These are phyloP conservation scores for Pilaira anomala DNA, from an alignment of 192 early-diverging fungal species.

Conservation along the genomic window DNA sequence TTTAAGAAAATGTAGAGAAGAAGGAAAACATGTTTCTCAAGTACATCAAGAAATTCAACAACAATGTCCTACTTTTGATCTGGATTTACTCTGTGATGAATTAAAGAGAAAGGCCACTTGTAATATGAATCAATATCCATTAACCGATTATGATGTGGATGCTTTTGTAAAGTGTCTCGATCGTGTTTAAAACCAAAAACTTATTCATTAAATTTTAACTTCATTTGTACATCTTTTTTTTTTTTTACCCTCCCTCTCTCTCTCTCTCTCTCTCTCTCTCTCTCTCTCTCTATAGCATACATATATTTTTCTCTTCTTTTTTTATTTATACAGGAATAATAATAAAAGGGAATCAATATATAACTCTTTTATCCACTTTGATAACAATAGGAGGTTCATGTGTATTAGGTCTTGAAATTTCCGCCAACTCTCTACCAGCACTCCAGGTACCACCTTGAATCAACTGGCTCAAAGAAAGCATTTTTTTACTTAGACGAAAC, in stretches of 20 bases:
- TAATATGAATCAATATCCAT: neutral
- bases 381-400: slow-evolving; percentile 91
- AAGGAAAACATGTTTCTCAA: slow-evolving; percentile 6
- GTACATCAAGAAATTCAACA: slow-evolving; percentile 17
- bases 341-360: neutral
- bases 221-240: too few relatives aligned
- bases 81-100: slow-evolving; percentile 27
- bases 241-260: neutral
- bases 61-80: slow-evolving; percentile 18
- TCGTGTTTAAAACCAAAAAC: neutral
- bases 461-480: slow-evolving; percentile 77
- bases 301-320: slow-evolving; percentile 9
- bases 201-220: too few relatives aligned
- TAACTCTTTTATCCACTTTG: slow-evolving; percentile 33
- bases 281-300: slow-evolving; percentile 3
- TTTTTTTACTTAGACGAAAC: slow-evolving; percentile 49
- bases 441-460: slow-evolving; percentile 95
- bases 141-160: slow-evolving; percentile 23
- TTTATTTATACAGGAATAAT: slow-evolving; percentile 5
- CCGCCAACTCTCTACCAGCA: slow-evolving; percentile 85
- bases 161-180: slow-evolving; percentile 22
- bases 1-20: neutral
- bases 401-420: slow-evolving; percentile 68
- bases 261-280: neutral
- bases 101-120: slow-evolving; percentile 27